Percentiles rank a stretch among this genome's conserved stretches.
These are phyloP conservation scores for Brassica hybrid DNA, from an alignment of 441 rosid species.

Conservation along the genomic window DNA sequence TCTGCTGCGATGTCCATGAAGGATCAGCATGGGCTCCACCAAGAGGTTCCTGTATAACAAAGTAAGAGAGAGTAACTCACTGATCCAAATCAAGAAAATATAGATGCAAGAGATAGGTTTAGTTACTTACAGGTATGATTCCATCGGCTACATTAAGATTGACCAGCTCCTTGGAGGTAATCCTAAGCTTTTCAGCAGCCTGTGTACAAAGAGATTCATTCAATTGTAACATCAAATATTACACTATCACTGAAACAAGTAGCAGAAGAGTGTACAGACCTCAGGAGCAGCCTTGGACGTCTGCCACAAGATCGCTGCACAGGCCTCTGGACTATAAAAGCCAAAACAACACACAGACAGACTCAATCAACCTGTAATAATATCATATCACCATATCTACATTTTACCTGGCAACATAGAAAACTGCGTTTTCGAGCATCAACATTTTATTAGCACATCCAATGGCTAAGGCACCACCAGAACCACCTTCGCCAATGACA, in stretches of 20 bases:
- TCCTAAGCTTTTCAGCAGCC: conserved; percentile 95
- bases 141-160: conserved; percentile 84
- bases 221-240: conserved; percentile 2
- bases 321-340: conserved; percentile 86
- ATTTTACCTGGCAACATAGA: conserved; percentile 90
- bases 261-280: conserved; percentile 50
- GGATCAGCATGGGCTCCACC: conserved; percentile 97
- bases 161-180: conserved; percentile 73
- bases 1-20: conserved; percentile 74
- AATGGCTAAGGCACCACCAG: conserved; percentile 97
- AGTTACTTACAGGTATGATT: conserved; percentile 70
- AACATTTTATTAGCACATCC: conserved; percentile 87
- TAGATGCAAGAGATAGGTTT: conserved; percentile 26
- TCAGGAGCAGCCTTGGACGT: conserved; percentile 86
- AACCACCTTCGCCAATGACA: conserved; percentile 97
- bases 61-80: background rate
- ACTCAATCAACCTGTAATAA: conserved; percentile 8
- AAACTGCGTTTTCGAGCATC: conserved; percentile 93
- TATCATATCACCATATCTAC: background rate
- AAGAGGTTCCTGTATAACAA: conserved; percentile 76
- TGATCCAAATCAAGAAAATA: conserved; percentile 14
- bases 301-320: conserved; percentile 97
- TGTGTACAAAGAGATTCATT: conserved; percentile 39
- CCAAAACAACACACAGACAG: conserved; percentile 6
- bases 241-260: conserved; percentile 25